Evolutionary conservation across 2,329 filamentous ascomycete genomes (phyloP), one percentile per base, ranked within the genome.

Genomic region (Apiospora phragmitis): DNA sequence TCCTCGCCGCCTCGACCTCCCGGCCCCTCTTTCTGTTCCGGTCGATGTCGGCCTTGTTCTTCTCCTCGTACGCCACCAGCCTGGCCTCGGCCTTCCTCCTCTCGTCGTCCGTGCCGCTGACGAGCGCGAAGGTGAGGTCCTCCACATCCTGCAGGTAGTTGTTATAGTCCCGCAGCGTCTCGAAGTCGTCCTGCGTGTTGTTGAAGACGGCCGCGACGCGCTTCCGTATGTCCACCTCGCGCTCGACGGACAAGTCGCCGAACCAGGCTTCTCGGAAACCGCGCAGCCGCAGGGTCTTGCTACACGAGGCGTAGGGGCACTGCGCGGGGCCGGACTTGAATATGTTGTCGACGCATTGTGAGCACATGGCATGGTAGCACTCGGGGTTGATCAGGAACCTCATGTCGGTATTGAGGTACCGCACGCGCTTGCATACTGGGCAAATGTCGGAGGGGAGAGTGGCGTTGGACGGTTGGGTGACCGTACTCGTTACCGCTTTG

Each of bases 291-390:
- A 99, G 87, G 0, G 94, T 98, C 80, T 93, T 92, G 79, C 91
- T 89, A 83, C 96, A 99, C 51, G 92, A 93, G 0, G 94, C 93
- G 71, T 98, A 94, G 1, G 96, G 96, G 79, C 97, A 99, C 72
- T 94, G 93, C 70, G 94, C 94, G 0, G 96, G 96, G 0, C 96
- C 96, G 70, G 94, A 91, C 45, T 92, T 93, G 87, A 98, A 99
- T 77, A 98, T 93, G 70, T 95, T 93, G 82, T 95, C 93, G 55
- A 98, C 95, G 84, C 96, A 99, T 70, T 93, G 95, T 81, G 94
- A 92, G 86, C 96, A 99, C 94, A 99, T 98, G 76, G 94, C 94
- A 86, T 99, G 96, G 86, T 99, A 99, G 88, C 96, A 99, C 86
- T 97, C 94, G 11, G 95, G 94, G 81, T 98, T 98, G 85, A 99